Conservation (phyloP, 129 eudicot species). For the Centaurea solstitialis region DNA sequence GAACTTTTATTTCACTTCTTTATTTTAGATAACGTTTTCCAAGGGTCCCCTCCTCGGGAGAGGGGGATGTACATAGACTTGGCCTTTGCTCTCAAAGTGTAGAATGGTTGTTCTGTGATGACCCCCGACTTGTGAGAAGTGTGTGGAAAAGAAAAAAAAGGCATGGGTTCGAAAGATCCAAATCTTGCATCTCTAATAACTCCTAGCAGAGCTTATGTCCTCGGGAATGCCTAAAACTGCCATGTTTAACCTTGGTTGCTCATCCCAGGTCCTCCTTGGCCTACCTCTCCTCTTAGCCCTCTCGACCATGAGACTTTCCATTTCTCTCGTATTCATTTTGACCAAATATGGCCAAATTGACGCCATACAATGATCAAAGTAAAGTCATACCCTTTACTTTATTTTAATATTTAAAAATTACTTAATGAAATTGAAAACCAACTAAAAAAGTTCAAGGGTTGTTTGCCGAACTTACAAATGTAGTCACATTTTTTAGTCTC, state of each 20-base stretch:
- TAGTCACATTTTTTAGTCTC: neutral
- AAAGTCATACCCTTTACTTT: no score
- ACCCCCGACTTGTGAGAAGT: neutral
- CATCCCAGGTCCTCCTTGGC: neutral
- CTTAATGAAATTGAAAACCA: neutral
- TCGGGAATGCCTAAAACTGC: neutral
- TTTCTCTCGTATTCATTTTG: neutral
- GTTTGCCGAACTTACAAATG: neutral
- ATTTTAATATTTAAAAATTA: no score
- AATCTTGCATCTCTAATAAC: no score
- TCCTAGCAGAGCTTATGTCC: neutral
- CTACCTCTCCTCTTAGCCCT: neutral
- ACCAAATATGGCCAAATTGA: neutral
- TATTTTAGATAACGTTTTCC: neutral
- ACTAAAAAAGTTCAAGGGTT: neutral
- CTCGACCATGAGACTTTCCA: neutral
- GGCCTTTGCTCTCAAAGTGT: neutral
- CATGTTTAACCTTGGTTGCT: neutral
- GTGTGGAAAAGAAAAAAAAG: neutral
- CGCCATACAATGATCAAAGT: neutral
- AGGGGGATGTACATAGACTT: neutral
- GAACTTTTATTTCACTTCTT: neutral
- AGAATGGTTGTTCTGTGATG: neutral
- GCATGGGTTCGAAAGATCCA: neutral
- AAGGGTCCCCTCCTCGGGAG: neutral